phyloP scores from a whole-genome alignment of 2,329 filamentous ascomycete genomes.

The Phialophora verrucosa region DNA sequence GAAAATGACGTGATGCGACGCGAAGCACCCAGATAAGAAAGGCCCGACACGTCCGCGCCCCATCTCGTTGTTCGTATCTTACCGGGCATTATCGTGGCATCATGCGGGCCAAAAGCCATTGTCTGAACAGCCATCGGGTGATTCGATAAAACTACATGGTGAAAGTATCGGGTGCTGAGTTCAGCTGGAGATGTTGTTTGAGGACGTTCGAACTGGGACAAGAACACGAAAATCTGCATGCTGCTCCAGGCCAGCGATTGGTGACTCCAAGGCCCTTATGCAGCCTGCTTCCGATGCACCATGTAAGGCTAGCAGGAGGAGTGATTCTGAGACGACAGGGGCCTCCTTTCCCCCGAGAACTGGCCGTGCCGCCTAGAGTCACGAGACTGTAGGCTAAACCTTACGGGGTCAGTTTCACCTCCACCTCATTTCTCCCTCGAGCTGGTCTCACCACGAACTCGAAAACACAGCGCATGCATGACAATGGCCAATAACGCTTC shows the following conservation, averaged over 20 bases:
- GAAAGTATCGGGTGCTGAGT: slow-evolving; percentile 19
- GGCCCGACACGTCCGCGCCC: slow-evolving; percentile 9
- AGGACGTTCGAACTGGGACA: slow-evolving; percentile 9
- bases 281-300: slow-evolving; percentile 20
- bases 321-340: background rate
- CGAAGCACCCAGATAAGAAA: slow-evolving; percentile 13
- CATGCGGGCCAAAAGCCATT: slow-evolving; percentile 12
- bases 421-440: slow-evolving; percentile 5
- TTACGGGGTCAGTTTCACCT: background rate
- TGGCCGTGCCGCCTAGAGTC: slow-evolving; percentile 16
- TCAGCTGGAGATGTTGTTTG: slow-evolving; percentile 10
- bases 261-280: slow-evolving; percentile 9
- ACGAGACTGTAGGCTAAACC: slow-evolving; percentile 15
- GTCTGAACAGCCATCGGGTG: slow-evolving; percentile 9
- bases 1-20: slow-evolving; percentile 24
- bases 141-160: slow-evolving; percentile 10
- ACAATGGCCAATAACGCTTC: slow-evolving; percentile 35
- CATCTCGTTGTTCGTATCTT: slow-evolving; percentile 15
- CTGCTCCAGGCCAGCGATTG: slow-evolving; percentile 11
- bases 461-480: slow-evolving; percentile 1
- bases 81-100: slow-evolving; percentile 11
- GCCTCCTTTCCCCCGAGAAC: slow-evolving; percentile 27
- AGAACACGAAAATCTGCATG: slow-evolving; percentile 16
- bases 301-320: background rate
- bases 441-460: slow-evolving; percentile 1